phyloP scores from a whole-genome alignment of 768 basidiomycete genomes.

The Basidioascus undulatus region DNA sequence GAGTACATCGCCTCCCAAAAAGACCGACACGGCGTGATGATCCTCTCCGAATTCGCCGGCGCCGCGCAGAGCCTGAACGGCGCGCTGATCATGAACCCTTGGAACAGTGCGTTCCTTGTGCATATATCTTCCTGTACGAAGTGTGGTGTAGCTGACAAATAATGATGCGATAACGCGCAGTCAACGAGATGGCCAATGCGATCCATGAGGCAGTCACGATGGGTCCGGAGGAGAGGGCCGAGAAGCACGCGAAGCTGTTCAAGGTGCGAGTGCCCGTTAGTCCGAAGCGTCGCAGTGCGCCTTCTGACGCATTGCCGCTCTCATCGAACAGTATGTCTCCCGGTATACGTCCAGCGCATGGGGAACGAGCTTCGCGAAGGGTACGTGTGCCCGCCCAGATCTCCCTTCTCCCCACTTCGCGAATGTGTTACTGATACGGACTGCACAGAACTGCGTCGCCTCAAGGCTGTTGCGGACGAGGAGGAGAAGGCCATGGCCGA shows the following conservation, averaged over 20 bases:
- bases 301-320: no score
- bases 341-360: no score
- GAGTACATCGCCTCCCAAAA: slow-evolving; percentile 95
- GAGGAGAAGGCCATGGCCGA: no score
- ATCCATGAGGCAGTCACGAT: slow-evolving; percentile 87
- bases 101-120: no score
- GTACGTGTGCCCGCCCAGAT: no score
- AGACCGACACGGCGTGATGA: slow-evolving; percentile 81
- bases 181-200: slow-evolving; percentile 93
- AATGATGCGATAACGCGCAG: slow-evolving; percentile 38
- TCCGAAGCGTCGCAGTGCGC: no score
- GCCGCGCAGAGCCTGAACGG: slow-evolving; percentile 86
- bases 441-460: no score
- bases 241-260: slow-evolving; percentile 87
- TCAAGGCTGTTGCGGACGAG: no score
- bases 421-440: no score
- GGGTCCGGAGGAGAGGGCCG: slow-evolving; percentile 52
- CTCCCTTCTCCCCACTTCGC: no score
- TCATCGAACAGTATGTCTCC: no score
- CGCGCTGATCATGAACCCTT: slow-evolving; percentile 87
- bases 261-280: slow-evolving; percentile 26
- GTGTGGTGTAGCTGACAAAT: neutral
- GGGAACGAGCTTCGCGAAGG: no score
- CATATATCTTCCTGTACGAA: slow-evolving; percentile 2
- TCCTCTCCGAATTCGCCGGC: slow-evolving; percentile 93